These are phyloP conservation scores for Penicillium arizonense DNA, from an alignment of 495 filamentous ascomycete genomes.

Conservation along the genomic window DNA sequence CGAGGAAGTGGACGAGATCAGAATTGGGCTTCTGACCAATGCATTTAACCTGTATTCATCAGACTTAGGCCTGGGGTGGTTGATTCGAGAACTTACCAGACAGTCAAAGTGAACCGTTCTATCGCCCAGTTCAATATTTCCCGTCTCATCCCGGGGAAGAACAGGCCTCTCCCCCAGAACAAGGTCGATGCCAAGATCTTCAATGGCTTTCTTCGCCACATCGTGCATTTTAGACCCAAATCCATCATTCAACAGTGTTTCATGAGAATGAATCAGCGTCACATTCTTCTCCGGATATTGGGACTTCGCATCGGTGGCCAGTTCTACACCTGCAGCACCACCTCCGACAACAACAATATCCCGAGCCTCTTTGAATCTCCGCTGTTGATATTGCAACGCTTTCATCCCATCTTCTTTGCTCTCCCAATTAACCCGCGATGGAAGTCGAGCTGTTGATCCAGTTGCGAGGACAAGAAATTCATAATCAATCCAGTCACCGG, in stretches of 20 bases:
- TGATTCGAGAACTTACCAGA: slow-evolving; percentile 8
- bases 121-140: neutral
- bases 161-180: slow-evolving; percentile 35
- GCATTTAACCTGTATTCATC: slow-evolving; percentile 19
- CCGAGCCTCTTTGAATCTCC: slow-evolving; percentile 15
- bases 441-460: slow-evolving; percentile 14
- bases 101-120: slow-evolving; percentile 14
- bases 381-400: slow-evolving; percentile 17
- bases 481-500: slow-evolving; percentile 20
- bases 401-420: slow-evolving; percentile 16
- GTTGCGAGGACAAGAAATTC: slow-evolving; percentile 41
- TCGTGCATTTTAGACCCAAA: slow-evolving; percentile 45
- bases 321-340: slow-evolving; percentile 53
- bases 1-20: neutral
- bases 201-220: slow-evolving; percentile 29
- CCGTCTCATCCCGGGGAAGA: neutral
- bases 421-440: slow-evolving; percentile 10
- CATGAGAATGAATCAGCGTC: slow-evolving; percentile 51
- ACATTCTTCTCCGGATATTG: slow-evolving; percentile 52
- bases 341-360: slow-evolving; percentile 52
- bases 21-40: slow-evolving; percentile 25
- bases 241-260: slow-evolving; percentile 33
- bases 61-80: neutral
- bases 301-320: slow-evolving; percentile 52
- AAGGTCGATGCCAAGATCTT: slow-evolving; percentile 39